These are phyloP conservation scores for Skeletonema potamos DNA, from an alignment of 108 stramenopile genomes.

Conservation along the genomic window DNA sequence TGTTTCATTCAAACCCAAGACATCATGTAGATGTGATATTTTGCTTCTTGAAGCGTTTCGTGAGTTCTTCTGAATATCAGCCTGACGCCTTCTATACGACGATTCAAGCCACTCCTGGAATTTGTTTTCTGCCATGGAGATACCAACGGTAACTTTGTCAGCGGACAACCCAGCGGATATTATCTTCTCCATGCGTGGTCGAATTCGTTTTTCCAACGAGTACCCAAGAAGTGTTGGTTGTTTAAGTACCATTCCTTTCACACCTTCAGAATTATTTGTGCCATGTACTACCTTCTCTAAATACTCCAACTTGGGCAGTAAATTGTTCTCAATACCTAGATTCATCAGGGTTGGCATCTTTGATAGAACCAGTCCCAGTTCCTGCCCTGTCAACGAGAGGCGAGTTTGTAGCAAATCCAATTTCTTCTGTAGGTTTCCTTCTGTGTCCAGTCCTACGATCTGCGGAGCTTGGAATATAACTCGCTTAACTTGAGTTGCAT, in stretches of 20 bases:
- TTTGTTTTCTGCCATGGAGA: conserved; percentile 61
- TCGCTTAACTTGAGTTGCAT: conserved; percentile 68
- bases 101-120: conserved; percentile 67
- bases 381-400: conserved; percentile 27
- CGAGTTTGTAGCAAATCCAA: conserved; percentile 54
- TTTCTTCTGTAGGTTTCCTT: conserved; percentile 56
- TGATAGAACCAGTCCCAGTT: conserved; percentile 54
- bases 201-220: conserved; percentile 69
- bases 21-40: conserved; percentile 7
- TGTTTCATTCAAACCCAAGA: conserved; percentile 17
- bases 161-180: conserved; percentile 43
- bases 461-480: conserved; percentile 80
- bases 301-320: conserved; percentile 72
- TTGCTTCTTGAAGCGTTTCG: conserved; percentile 12
- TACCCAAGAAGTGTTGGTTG: conserved; percentile 78
- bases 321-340: conserved; percentile 53
- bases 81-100: conserved; percentile 3
- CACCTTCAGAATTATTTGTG: conserved; percentile 2
- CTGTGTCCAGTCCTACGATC: conserved; percentile 50
- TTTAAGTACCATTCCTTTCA: conserved; percentile 51
- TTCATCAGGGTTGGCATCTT: conserved; percentile 71
- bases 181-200: conserved; percentile 65
- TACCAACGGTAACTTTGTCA: conserved; percentile 64
- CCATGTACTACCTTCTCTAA: conserved; percentile 37
- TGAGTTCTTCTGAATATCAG: conserved; percentile 4